Percentiles rank a stretch among this genome's conserved stretches.
phyloP scores from a whole-genome alignment of 73 alveolate species.

The Stentor coeruleus region DNA sequence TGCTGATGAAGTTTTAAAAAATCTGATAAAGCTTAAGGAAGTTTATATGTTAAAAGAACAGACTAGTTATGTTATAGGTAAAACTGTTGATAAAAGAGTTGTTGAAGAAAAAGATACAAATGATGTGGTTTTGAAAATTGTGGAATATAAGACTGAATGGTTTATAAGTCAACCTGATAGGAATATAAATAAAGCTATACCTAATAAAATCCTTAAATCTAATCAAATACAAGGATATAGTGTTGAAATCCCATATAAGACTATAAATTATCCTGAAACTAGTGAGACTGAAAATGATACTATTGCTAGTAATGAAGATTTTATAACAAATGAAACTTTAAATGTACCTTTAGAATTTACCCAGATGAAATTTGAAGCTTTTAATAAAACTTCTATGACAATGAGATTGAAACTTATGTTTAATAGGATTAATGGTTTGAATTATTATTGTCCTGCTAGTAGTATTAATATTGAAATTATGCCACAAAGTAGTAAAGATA shows the following conservation, averaged over 20 bases:
- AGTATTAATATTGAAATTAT: background rate
- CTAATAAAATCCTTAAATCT: background rate
- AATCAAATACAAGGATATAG: background rate
- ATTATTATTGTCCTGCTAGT: background rate
- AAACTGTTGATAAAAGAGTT: background rate
- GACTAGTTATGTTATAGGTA: background rate
- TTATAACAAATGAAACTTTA: too few relatives aligned
- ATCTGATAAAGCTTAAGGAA: background rate
- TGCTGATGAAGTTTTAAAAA: background rate
- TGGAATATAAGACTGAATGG: slow-evolving; percentile 18
- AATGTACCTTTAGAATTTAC: background rate
- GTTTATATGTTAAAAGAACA: background rate
- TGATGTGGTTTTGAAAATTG: background rate
- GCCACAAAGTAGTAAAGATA: background rate
- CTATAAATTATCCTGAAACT: background rate
- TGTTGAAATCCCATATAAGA: background rate
- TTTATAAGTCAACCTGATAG: slow-evolving; percentile 23
- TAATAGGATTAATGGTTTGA: background rate
- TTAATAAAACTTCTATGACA: background rate
- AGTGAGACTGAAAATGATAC: background rate
- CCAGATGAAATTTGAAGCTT: background rate
- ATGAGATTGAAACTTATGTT: background rate
- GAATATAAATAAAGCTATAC: background rate
- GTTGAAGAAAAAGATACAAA: background rate
- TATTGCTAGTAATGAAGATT: background rate